Evolutionary conservation across 306 rosid genomes (phyloP).

Genomic region (Spatholobus suberectus): DNA sequence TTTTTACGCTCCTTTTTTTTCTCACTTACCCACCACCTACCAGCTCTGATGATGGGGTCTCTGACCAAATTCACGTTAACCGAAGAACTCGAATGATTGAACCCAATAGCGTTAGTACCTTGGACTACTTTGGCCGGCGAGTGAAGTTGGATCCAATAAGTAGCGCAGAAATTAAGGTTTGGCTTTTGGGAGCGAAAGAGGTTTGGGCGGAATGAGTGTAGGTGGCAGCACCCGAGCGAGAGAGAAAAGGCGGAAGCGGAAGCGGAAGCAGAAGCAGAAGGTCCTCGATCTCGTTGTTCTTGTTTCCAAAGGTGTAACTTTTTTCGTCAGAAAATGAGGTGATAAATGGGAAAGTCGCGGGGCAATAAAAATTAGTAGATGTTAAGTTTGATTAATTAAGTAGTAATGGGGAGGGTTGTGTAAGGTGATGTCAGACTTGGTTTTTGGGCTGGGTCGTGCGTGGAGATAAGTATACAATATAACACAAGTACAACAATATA

Average conservation of each 20-base stretch:
- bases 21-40: constrained; percentile 58
- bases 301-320: constrained; percentile 44
- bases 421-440: neutral
- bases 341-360: constrained; percentile 45
- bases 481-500: neutral
- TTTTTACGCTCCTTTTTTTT: neutral
- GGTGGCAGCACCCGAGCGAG: constrained; percentile 29
- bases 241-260: constrained; percentile 8
- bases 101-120: constrained; percentile 45
- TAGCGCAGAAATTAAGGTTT: neutral
- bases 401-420: constrained; percentile 14
- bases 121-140: constrained; percentile 28
- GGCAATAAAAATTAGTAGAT: constrained; percentile 14
- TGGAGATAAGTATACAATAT: neutral
- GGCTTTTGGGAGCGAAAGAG: constrained; percentile 8
- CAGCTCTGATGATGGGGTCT: constrained; percentile 56
- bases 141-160: constrained; percentile 42
- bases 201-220: constrained; percentile 19
- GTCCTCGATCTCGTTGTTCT: constrained; percentile 20
- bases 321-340: constrained; percentile 44
- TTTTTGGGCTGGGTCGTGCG: constrained; percentile 21
- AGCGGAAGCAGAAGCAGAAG: constrained; percentile 1
- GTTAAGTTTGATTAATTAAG: constrained; percentile 31
- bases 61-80: constrained; percentile 59
- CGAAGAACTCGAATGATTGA: constrained; percentile 61